phyloP scores from a whole-genome alignment of 2,329 filamentous ascomycete species.

The Aspergillus sp. region DNA sequence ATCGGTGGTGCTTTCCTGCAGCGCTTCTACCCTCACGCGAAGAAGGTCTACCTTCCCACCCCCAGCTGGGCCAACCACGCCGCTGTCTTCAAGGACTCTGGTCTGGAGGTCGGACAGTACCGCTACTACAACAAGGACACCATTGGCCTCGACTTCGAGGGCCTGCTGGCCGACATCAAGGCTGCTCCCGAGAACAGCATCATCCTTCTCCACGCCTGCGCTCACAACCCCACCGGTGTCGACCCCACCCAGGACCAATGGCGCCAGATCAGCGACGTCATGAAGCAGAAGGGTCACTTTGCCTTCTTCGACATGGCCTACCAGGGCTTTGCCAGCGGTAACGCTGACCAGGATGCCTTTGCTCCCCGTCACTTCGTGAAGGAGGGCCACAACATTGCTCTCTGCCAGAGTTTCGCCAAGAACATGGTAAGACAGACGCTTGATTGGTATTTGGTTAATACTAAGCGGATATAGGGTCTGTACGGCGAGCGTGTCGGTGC shows the following conservation, averaged over 20 bases:
- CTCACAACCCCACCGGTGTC: conserved; percentile 96
- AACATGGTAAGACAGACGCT: conserved; percentile 73
- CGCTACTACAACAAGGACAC: conserved; percentile 99
- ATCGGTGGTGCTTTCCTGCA: conserved; percentile 92
- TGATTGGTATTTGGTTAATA: neutral
- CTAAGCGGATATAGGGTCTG: conserved; percentile 64
- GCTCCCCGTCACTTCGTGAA: conserved; percentile 90
- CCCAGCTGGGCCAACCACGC: conserved; percentile 99
- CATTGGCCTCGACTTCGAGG: conserved; percentile 95
- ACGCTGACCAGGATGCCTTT: conserved; percentile 91
- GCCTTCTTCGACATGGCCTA: conserved; percentile 99
- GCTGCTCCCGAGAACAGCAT: conserved; percentile 81
- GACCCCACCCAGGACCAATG: conserved; percentile 92
- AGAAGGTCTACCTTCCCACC: conserved; percentile 94
- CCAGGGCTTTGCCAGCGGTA: conserved; percentile 93
- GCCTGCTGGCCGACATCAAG: conserved; percentile 88
- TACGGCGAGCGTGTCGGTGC: conserved; percentile 98
- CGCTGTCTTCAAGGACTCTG: conserved; percentile 92
- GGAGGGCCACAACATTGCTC: conserved; percentile 83
- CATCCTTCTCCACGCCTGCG: conserved; percentile 93
- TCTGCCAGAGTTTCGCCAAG: conserved; percentile 96
- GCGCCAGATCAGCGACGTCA: conserved; percentile 81
- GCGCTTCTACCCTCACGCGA: conserved; percentile 85
- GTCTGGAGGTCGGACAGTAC: conserved; percentile 91
- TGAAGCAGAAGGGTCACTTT: conserved; percentile 85